Conservation (phyloP, 331 rosid genomes). For the Rhamnella rubrinervis region DNA sequence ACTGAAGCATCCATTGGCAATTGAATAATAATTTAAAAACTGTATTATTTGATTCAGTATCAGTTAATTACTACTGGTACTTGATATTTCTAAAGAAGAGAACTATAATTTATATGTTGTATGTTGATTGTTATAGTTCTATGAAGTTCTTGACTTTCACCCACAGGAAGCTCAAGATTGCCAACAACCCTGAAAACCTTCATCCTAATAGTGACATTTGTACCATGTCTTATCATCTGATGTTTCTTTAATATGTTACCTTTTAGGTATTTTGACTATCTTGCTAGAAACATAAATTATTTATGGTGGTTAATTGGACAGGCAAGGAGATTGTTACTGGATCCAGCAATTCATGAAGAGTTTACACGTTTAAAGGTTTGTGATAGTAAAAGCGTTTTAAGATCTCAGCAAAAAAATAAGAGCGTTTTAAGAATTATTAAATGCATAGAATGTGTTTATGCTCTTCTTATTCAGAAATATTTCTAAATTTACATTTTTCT, state of each 20-base stretch:
- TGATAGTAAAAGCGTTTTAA: not conserved
- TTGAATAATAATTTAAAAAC: not conserved
- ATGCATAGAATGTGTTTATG: not conserved
- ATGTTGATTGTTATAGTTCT: not conserved
- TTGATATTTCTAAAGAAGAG: not conserved
- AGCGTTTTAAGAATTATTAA: too few species aligned
- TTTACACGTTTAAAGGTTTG: constrained; percentile 86
- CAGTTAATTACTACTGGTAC: not conserved
- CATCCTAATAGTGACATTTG: not conserved
- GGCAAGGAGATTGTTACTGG: constrained; percentile 88
- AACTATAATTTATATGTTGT: not conserved
- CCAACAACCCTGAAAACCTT: not conserved
- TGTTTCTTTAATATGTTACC: not conserved
- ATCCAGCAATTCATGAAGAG: constrained; percentile 96
- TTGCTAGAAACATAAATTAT: not conserved
- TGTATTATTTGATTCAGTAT: not conserved
- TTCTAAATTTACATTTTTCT: not conserved
- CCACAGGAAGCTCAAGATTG: not conserved
- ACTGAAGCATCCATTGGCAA: not conserved
- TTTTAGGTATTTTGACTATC: not conserved
- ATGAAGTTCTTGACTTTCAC: not conserved
- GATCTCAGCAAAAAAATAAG: too few species aligned
- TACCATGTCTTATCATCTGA: not conserved
- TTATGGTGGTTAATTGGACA: constrained; percentile 33
- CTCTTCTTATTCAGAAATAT: not conserved